A percentile compares a stretch with the other conserved stretches of the same genome.
phyloP scores from a whole-genome alignment of 2,329 filamentous ascomycete genomes.

The Trichoderma sp. region DNA sequence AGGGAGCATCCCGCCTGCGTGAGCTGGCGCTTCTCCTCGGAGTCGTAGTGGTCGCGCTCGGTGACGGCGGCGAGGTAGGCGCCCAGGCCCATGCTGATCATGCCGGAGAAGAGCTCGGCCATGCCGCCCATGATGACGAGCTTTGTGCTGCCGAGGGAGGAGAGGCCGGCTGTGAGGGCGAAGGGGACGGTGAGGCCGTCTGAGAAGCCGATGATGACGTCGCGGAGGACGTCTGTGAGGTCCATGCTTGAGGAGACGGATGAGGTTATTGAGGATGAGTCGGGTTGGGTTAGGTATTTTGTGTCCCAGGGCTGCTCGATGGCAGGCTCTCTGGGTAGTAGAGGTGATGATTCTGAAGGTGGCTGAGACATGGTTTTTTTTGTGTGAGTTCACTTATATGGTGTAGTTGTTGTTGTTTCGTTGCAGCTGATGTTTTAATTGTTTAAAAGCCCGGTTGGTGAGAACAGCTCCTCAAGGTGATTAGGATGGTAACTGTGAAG shows the following conservation, averaged over 20 bases:
- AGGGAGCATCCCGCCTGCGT: conserved; percentile 40
- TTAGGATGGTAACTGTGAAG: not conserved
- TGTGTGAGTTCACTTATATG: not conserved
- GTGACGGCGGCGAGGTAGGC: conserved; percentile 67
- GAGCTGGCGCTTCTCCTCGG: conserved; percentile 46
- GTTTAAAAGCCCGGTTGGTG: not conserved
- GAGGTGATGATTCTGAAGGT: conserved; percentile 33
- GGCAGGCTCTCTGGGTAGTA: conserved; percentile 33
- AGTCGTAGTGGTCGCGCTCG: conserved; percentile 50
- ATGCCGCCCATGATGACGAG: conserved; percentile 70
- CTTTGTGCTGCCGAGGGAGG: conserved; percentile 60
- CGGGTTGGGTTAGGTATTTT: conserved; percentile 23
- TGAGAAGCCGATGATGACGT: conserved; percentile 72
- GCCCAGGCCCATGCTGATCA: conserved; percentile 75
- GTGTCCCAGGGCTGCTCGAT: conserved; percentile 30
- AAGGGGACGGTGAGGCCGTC: conserved; percentile 80
- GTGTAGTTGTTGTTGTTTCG: not conserved
- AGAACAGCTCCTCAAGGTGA: not conserved
- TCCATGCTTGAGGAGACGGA: conserved; percentile 27
- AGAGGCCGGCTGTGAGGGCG: conserved; percentile 71
- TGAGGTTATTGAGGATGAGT: conserved; percentile 26
- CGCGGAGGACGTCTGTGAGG: conserved; percentile 50
- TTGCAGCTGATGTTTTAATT: not conserved
- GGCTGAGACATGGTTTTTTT: conserved; percentile 25
- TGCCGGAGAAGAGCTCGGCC: conserved; percentile 71